Conservation (phyloP, 1,284 basidiomycete genomes). For the Prillingera fragicola region DNA sequence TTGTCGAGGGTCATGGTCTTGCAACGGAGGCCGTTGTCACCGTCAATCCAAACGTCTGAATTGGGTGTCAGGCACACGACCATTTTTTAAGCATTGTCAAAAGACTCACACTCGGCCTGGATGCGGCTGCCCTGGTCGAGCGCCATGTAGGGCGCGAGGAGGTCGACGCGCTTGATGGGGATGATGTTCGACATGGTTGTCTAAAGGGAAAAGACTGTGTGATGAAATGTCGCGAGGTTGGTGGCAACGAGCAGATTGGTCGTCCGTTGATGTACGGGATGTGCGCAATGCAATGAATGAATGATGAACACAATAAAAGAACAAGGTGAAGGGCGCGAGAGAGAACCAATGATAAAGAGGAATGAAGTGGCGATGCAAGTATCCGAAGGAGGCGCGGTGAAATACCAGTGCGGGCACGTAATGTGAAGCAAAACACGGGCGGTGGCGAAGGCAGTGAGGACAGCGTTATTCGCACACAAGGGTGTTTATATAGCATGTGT, state of each 20-base stretch:
- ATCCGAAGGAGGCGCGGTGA: neutral
- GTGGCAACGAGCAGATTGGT: neutral
- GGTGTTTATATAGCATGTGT: too few species aligned
- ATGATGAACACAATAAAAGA: neutral
- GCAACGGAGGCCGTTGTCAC: slow-evolving; percentile 82
- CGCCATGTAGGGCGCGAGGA: slow-evolving; percentile 77
- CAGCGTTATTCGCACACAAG: too few species aligned
- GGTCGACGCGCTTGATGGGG: slow-evolving; percentile 65
- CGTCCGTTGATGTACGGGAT: neutral
- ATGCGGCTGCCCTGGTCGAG: slow-evolving; percentile 79
- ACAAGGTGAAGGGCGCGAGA: neutral
- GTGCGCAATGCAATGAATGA: neutral
- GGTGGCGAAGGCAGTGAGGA: too few species aligned
- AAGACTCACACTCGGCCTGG: slow-evolving; percentile 82
- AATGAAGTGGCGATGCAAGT: neutral
- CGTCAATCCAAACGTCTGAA: slow-evolving; percentile 91
- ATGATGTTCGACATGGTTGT: slow-evolving; percentile 44
- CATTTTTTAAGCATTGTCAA: too few species aligned
- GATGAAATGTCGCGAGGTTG: neutral
- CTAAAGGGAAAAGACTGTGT: slow-evolving; percentile 3
- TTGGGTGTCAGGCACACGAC: slow-evolving; percentile 6
- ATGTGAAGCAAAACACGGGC: too few species aligned
- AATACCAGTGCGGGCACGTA: too few species aligned
- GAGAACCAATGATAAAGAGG: slow-evolving; percentile 2
- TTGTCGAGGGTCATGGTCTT: slow-evolving; percentile 67